Percentiles rank a stretch among this genome's conserved stretches.
Evolutionary conservation across 208 protist species (phyloP).

Genomic region (Zelonia costaricensis): DNA sequence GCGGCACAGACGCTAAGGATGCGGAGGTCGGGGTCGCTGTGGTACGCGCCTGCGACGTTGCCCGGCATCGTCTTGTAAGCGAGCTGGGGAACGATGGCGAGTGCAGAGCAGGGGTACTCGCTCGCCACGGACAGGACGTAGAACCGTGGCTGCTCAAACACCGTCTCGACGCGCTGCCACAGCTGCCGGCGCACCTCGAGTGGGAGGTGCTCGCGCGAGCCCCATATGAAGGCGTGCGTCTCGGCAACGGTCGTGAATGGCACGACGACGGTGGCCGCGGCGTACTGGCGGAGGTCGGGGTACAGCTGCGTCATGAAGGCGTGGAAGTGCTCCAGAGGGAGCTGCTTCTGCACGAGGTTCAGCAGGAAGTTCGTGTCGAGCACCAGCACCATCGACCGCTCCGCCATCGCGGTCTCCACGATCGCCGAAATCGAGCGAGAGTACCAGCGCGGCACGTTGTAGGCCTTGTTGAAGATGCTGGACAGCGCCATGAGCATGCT

Average conservation of each 20-base stretch:
- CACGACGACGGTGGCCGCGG: constrained; percentile 44
- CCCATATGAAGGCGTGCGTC: constrained; percentile 68
- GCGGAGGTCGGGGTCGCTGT: constrained; percentile 72
- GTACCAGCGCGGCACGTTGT: constrained; percentile 53
- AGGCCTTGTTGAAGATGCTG: constrained; percentile 43
- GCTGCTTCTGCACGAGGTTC: constrained; percentile 73
- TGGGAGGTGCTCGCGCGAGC: constrained; percentile 29
- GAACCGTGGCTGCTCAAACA: constrained; percentile 53
- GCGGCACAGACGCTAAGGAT: constrained; percentile 78
- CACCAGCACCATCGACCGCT: constrained; percentile 47
- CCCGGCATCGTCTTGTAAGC: constrained; percentile 54
- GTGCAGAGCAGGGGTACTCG: constrained; percentile 60
- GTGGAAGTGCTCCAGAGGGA: constrained; percentile 74
- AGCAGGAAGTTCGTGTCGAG: constrained; percentile 89
- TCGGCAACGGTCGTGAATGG: constrained; percentile 83
- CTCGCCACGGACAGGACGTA: constrained; percentile 55
- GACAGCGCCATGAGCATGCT: constrained; percentile 49
- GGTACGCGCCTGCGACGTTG: constrained; percentile 14
- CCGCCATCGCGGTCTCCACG: constrained; percentile 35
- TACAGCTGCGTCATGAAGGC: constrained; percentile 53
- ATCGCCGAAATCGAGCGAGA: constrained; percentile 38
- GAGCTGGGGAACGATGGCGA: constrained; percentile 59
- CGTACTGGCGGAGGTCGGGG: constrained; percentile 34
- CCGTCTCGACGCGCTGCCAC: constrained; percentile 64
- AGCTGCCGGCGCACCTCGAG: constrained; percentile 48